phyloP scores from a whole-genome alignment of 768 basidiomycete species.

The Boletus barrowsii region DNA sequence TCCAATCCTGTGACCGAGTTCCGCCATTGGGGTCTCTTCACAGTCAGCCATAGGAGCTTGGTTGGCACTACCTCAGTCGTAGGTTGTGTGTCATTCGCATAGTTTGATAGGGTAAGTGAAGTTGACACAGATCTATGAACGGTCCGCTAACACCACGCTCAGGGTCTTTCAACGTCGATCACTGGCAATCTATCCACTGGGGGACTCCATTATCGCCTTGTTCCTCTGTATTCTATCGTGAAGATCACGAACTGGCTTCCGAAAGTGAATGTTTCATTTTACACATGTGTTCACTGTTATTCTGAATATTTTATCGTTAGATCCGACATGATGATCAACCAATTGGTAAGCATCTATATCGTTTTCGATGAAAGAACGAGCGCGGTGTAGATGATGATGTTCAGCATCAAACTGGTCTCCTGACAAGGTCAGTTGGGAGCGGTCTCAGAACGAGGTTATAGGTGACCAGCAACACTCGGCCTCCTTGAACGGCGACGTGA shows the following conservation, averaged over 20 bases:
- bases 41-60: conserved; percentile 49
- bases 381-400: conserved; percentile 45
- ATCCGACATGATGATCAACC: conserved; percentile 52
- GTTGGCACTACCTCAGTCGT: conserved; percentile 33
- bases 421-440: conserved; percentile 34
- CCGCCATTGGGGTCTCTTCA: conserved; percentile 13
- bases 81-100: neutral
- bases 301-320: conserved; percentile 6
- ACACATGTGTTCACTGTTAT: neutral
- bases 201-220: conserved; percentile 48
- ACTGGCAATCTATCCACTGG: conserved; percentile 42
- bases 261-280: conserved; percentile 25
- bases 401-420: conserved; percentile 44
- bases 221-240: conserved; percentile 48
- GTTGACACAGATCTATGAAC: neutral
- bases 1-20: neutral
- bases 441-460: too few species aligned
- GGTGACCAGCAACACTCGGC: too few species aligned
- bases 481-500: too few species aligned
- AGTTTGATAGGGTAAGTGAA: conserved; percentile 34
- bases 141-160: neutral
- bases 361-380: neutral
- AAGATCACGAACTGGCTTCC: conserved; percentile 49
- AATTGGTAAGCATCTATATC: conserved; percentile 26
- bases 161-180: conserved; percentile 45